Evolutionary conservation across 2,329 filamentous ascomycete genomes (phyloP).

Genomic region (Elsinoe ampelina): DNA sequence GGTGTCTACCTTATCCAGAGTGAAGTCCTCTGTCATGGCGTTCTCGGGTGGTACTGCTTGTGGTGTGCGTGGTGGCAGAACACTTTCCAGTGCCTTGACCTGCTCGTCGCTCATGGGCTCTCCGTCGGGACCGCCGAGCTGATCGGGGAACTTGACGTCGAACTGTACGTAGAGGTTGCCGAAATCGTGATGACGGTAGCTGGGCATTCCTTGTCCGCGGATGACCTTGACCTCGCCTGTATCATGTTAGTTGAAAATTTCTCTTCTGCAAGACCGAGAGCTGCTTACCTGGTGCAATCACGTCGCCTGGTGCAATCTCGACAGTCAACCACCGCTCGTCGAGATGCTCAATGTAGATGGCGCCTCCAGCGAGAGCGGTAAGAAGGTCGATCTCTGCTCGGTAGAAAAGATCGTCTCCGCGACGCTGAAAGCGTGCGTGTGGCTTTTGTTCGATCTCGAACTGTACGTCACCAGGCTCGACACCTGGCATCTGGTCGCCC

Average conservation of each 20-base stretch:
- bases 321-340: constrained; percentile 95
- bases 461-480: constrained; percentile 88
- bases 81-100: constrained; percentile 69
- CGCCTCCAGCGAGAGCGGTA: constrained; percentile 85
- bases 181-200: constrained; percentile 84
- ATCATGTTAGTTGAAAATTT: constrained; percentile 18
- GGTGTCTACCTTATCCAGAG: constrained; percentile 74
- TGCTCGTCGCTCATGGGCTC: constrained; percentile 50
- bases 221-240: constrained; percentile 86
- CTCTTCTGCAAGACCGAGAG: not conserved
- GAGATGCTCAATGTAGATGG: constrained; percentile 87
- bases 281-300: constrained; percentile 76
- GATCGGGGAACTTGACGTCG: constrained; percentile 84
- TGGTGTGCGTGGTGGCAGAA: constrained; percentile 65
- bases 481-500: constrained; percentile 88
- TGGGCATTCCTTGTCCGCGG: constrained; percentile 95
- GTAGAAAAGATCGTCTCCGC: constrained; percentile 93
- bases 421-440: constrained; percentile 88
- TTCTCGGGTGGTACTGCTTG: constrained; percentile 64
- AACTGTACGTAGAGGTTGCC: constrained; percentile 98
- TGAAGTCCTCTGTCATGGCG: constrained; percentile 83
- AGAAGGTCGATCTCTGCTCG: constrained; percentile 92
- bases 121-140: constrained; percentile 35
- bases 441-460: constrained; percentile 99
- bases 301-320: constrained; percentile 86